Percentiles rank a stretch among this genome's conserved stretches.
phyloP scores from a whole-genome alignment of 148 eudicot species.

The Limonium bicolor region DNA sequence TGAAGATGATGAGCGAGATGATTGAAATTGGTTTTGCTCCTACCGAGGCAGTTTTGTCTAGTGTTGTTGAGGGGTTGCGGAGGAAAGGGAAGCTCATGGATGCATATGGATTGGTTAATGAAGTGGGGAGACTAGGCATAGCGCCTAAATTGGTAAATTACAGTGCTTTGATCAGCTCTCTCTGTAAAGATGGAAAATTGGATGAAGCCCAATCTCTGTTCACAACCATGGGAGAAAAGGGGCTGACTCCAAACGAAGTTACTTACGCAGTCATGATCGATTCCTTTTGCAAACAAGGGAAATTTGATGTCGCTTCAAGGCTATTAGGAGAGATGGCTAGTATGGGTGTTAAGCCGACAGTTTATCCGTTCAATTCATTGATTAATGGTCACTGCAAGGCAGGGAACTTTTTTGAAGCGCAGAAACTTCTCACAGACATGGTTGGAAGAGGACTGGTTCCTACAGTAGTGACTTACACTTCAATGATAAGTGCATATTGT shows the following conservation, averaged over 20 bases:
- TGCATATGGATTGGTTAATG: constrained; percentile 39
- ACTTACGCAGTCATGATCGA: constrained; percentile 51
- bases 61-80: constrained; percentile 67
- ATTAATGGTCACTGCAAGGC: constrained; percentile 54
- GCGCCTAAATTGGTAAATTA: constrained; percentile 51
- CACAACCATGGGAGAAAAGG: constrained; percentile 31
- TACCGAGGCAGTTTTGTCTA: constrained; percentile 47
- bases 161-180: constrained; percentile 46
- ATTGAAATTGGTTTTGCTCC: constrained; percentile 44
- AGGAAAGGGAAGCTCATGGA: constrained; percentile 29
- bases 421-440: constrained; percentile 37
- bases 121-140: constrained; percentile 24
- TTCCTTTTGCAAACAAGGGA: constrained; percentile 44
- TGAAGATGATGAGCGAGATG: constrained; percentile 45
- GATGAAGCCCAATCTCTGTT: constrained; percentile 43
- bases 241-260: constrained; percentile 44
- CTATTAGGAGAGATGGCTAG: constrained; percentile 34
- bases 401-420: constrained; percentile 38
- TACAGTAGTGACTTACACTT: constrained; percentile 61
- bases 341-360: constrained; percentile 28
- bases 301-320: constrained; percentile 32
- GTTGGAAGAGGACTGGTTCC: constrained; percentile 40
- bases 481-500: constrained; percentile 58
- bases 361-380: constrained; percentile 53
- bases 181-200: constrained; percentile 50